These are phyloP conservation scores for Penicillium brevicompactum DNA, from an alignment of 2,329 filamentous ascomycete species.

Conservation along the genomic window DNA sequence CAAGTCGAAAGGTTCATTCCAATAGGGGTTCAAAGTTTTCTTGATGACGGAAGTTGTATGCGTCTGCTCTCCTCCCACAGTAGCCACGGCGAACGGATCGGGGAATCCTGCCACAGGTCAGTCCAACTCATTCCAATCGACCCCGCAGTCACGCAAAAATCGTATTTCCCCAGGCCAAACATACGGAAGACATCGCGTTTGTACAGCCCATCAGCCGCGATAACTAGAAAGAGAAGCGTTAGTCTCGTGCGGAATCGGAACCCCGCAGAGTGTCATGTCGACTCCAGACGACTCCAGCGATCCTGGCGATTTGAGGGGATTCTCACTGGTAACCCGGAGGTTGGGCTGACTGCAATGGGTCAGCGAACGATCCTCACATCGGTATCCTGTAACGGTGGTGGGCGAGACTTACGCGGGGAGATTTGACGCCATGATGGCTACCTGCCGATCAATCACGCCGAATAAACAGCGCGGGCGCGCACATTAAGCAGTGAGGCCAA, in stretches of 20 bases:
- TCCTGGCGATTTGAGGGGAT: conserved; percentile 14
- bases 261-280: conserved; percentile 25
- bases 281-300: conserved; percentile 15
- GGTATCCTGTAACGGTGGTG: conserved; percentile 12
- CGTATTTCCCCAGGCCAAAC: conserved; percentile 42
- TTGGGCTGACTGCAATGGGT: conserved; percentile 69
- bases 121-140: conserved; percentile 10
- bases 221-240: conserved; percentile 65
- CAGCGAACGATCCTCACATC: conserved; percentile 12
- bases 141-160: conserved; percentile 3
- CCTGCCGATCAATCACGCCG: conserved; percentile 41
- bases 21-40: conserved; percentile 98
- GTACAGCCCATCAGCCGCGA: conserved; percentile 96
- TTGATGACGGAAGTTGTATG: conserved; percentile 98
- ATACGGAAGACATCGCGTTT: conserved; percentile 99
- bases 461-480: conserved; percentile 33
- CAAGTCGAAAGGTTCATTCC: conserved; percentile 99
- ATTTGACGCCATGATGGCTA: conserved; percentile 58
- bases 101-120: conserved; percentile 71
- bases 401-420: conserved; percentile 60
- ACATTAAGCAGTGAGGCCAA: conserved; percentile 29
- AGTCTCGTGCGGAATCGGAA: conserved; percentile 18
- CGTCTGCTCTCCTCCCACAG: conserved; percentile 95
- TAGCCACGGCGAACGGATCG: conserved; percentile 96
- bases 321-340: conserved; percentile 84